These are phyloP conservation scores for Lachancea dasiensis DNA, from an alignment of 805 yeast genomes.

Conservation along the genomic window DNA sequence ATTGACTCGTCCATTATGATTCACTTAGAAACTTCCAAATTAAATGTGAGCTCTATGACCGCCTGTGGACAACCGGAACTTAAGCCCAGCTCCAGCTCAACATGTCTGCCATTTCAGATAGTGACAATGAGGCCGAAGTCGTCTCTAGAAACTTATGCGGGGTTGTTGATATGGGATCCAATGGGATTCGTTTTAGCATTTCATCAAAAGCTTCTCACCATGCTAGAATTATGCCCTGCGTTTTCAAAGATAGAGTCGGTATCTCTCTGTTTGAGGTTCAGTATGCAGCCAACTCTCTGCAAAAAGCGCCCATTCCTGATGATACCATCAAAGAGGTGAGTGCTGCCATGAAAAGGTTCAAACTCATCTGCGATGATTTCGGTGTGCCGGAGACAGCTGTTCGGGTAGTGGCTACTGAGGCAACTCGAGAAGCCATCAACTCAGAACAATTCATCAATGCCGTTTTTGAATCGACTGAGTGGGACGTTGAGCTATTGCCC, in stretches of 20 bases:
- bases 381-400: constrained; percentile 60
- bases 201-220: constrained; percentile 63
- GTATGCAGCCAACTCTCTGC: constrained; percentile 34
- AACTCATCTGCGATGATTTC: constrained; percentile 64
- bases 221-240: constrained; percentile 72
- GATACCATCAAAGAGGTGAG: constrained; percentile 55
- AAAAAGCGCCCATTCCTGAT: constrained; percentile 49
- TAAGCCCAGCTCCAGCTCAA: not conserved
- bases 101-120: constrained; percentile 28
- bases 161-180: constrained; percentile 72
- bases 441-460: constrained; percentile 52
- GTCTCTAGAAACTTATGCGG: constrained; percentile 56
- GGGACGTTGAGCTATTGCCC: constrained; percentile 56
- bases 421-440: constrained; percentile 64
- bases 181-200: constrained; percentile 67
- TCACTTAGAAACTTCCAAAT: not conserved
- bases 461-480: constrained; percentile 52
- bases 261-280: constrained; percentile 64
- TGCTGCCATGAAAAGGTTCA: constrained; percentile 60
- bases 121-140: constrained; percentile 43
- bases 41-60: not conserved
- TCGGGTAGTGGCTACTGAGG: constrained; percentile 67
- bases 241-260: constrained; percentile 67
- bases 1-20: no score
- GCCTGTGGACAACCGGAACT: not conserved